phyloP scores from a whole-genome alignment of 176 grass and related monocot species.

The Bolboschoenus planiculmis region DNA sequence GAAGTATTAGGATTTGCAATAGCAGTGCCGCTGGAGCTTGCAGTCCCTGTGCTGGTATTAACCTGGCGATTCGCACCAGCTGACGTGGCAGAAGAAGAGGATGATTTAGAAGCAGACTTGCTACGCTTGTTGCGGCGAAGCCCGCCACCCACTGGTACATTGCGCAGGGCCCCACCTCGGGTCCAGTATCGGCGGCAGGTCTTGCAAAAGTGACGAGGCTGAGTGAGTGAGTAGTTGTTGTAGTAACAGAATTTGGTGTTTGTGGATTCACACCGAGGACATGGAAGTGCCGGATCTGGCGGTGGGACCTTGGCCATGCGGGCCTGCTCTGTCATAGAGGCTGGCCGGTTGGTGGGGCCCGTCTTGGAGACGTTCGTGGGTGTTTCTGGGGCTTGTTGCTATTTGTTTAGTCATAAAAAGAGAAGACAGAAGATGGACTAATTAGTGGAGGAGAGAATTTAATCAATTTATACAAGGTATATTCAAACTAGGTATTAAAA shows the following conservation, averaged over 20 bases:
- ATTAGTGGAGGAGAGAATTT: background rate
- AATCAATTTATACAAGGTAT: constrained; percentile 36
- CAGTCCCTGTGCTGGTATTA: constrained; percentile 32
- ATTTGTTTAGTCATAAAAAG: constrained; percentile 18
- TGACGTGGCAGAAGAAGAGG: constrained; percentile 68
- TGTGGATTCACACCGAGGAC: constrained; percentile 90
- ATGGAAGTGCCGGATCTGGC: constrained; percentile 72
- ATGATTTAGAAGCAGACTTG: constrained; percentile 43
- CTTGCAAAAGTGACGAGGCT: constrained; percentile 99
- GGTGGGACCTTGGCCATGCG: constrained; percentile 70
- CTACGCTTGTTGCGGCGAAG: constrained; percentile 90
- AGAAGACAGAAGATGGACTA: background rate
- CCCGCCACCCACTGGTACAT: constrained; percentile 86
- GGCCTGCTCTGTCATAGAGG: constrained; percentile 76
- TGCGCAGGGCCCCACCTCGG: constrained; percentile 84
- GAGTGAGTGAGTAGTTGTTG: constrained; percentile 99
- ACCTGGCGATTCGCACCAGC: constrained; percentile 38
- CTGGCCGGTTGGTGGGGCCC: background rate
- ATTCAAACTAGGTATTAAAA: constrained; percentile 33
- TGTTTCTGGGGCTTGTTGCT: constrained; percentile 58
- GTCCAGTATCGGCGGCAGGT: constrained; percentile 99
- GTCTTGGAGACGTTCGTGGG: constrained; percentile 2
- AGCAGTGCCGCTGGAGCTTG: constrained; percentile 26
- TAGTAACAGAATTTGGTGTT: constrained; percentile 99
- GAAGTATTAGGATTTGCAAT: constrained; percentile 13